These are phyloP conservation scores for Blastomyces parvus DNA, from an alignment of 2,329 filamentous ascomycete genomes.

Conservation along the genomic window DNA sequence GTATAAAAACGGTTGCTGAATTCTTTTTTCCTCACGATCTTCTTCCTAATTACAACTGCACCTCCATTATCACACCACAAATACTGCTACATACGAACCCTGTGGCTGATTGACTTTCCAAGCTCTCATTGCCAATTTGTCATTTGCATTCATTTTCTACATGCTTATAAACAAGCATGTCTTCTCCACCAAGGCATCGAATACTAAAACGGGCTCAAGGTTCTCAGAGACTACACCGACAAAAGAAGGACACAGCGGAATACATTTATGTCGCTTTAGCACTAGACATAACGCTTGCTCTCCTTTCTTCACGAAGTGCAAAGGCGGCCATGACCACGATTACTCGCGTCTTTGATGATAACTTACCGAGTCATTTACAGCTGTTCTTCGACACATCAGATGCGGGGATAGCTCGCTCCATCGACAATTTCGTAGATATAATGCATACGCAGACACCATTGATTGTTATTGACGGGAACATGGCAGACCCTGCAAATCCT, in stretches of 20 bases:
- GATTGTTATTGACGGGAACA: conserved; percentile 2
- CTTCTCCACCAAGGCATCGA: background rate
- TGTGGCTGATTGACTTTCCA: background rate
- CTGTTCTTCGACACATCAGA: background rate
- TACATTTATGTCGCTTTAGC: conserved; percentile 6
- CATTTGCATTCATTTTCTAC: background rate
- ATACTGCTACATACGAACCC: background rate
- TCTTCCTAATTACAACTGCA: background rate
- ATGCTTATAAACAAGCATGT: background rate
- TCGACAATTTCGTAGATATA: conserved; percentile 1
- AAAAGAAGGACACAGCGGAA: background rate
- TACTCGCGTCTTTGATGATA: background rate
- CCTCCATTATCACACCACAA: background rate
- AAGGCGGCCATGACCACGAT: background rate
- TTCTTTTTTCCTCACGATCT: background rate
- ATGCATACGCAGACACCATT: background rate
- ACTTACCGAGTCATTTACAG: background rate
- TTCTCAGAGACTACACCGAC: background rate
- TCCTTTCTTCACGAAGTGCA: background rate
- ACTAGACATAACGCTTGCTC: background rate
- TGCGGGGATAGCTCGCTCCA: background rate
- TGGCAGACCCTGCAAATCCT: background rate
- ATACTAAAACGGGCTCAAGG: background rate
- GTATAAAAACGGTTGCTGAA: background rate
- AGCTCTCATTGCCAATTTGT: background rate